phyloP scores from a whole-genome alignment of 2,329 filamentous ascomycete species.

The Pseudogymnoascus sp. region DNA sequence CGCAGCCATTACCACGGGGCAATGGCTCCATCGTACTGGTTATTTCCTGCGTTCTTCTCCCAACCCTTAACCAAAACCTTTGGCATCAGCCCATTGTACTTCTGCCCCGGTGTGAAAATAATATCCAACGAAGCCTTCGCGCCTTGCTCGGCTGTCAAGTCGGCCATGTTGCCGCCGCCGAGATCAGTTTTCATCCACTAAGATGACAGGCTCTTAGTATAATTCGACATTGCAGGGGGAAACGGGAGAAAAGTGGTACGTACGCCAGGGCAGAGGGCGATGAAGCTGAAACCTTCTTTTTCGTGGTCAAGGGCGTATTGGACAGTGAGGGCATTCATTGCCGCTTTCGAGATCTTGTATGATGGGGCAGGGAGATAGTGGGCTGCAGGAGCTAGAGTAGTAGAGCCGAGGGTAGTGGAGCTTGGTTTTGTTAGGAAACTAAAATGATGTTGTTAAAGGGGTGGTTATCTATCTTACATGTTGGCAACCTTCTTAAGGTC shows the following conservation, averaged over 20 bases:
- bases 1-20: neutral
- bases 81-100: conserved; percentile 13
- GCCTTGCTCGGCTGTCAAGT: conserved; percentile 34
- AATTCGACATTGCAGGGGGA: conserved; percentile 7
- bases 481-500: neutral
- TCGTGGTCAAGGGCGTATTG: conserved; percentile 33
- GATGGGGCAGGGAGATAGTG: conserved; percentile 26
- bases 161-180: conserved; percentile 31
- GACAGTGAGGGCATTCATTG: conserved; percentile 39
- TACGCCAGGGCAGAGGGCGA: conserved; percentile 38
- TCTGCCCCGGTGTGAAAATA: conserved; percentile 5
- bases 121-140: conserved; percentile 22
- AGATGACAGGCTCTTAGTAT: neutral
- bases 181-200: conserved; percentile 41
- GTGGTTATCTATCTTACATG: conserved; percentile 19
- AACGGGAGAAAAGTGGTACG: conserved; percentile 17
- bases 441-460: conserved; percentile 26
- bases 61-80: conserved; percentile 15
- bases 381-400: conserved; percentile 22
- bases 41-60: conserved; percentile 12
- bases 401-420: conserved; percentile 36
- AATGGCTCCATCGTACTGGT: conserved; percentile 6
- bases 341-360: conserved; percentile 40
- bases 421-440: conserved; percentile 21
- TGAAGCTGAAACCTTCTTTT: conserved; percentile 35